A percentile compares a stretch with the other conserved stretches of the same genome.
Conservation (phyloP, 192 early-diverging fungal species). For the Borealophlyctis nickersoniae region DNA sequence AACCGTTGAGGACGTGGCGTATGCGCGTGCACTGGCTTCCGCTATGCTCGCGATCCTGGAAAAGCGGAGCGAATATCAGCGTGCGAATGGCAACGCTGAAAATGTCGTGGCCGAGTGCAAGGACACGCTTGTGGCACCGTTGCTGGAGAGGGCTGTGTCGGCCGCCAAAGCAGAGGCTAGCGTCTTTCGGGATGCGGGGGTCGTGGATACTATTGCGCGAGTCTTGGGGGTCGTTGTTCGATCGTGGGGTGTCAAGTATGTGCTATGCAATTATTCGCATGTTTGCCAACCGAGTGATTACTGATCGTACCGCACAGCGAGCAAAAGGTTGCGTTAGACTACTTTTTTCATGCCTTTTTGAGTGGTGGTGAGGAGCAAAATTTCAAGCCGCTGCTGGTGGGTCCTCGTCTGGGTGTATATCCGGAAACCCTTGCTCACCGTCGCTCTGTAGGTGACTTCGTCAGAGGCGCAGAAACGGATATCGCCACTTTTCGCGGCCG, state of each 20-base stretch:
- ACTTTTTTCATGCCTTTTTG: no score
- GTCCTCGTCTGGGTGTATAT: no score
- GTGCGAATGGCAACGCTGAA: background rate
- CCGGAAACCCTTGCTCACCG: no score
- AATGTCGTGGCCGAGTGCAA: background rate
- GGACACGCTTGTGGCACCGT: conserved; percentile 1
- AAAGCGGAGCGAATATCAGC: background rate
- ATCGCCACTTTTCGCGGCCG: conserved; percentile 14
- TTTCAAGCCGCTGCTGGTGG: no score
- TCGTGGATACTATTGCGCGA: background rate
- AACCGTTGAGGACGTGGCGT: conserved; percentile 27
- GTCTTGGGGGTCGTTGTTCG: background rate
- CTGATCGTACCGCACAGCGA: no score
- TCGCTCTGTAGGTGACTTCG: no score
- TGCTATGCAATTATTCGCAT: background rate
- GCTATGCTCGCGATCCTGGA: conserved; percentile 29
- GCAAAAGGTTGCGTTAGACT: no score
- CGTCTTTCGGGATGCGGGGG: background rate
- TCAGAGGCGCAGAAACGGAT: conserved; percentile 10
- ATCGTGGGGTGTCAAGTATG: background rate
- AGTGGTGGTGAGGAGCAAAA: no score
- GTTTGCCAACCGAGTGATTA: no score
- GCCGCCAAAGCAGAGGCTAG: background rate
- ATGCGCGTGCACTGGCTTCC: conserved; percentile 45
- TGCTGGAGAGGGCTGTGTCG: conserved; percentile 11